Conservation (phyloP, 257 asterid genomes). For the Nicotiana otophora region DNA sequence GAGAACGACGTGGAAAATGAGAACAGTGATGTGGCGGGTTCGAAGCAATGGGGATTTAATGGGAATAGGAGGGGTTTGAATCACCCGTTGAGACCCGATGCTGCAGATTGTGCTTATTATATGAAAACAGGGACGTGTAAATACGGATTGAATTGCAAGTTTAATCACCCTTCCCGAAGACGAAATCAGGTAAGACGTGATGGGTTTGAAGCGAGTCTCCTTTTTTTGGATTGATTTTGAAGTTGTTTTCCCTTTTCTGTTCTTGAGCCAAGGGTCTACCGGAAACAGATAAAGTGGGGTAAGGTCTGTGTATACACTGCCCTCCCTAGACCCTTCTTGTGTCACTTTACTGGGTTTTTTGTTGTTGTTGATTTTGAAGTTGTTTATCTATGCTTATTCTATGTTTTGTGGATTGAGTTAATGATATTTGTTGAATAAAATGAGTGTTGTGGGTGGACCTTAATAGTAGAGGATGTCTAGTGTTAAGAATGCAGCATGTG, state of each 20-base stretch:
- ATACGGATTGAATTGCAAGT: constrained; percentile 31
- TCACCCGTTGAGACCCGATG: constrained; percentile 35
- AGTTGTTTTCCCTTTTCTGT: not conserved
- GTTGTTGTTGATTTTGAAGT: not conserved
- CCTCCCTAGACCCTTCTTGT: too few species aligned
- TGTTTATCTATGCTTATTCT: not conserved
- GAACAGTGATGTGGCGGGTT: constrained; percentile 1
- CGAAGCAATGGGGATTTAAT: constrained; percentile 1
- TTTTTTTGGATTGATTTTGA: not conserved
- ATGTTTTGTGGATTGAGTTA: not conserved
- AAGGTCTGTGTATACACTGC: too few species aligned
- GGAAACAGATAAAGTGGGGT: too few species aligned
- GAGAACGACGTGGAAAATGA: not conserved
- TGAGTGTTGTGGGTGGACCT: not conserved
- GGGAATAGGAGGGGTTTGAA: not conserved
- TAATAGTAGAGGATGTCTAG: not conserved
- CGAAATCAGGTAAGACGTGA: constrained; percentile 14
- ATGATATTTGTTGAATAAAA: not conserved
- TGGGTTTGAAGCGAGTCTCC: not conserved
- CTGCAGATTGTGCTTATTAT: constrained; percentile 35
- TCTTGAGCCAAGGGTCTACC: too few species aligned
- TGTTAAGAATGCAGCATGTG: too few species aligned
- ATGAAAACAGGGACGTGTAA: constrained; percentile 36
- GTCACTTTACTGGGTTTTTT: too few species aligned
- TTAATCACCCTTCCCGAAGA: constrained; percentile 33